phyloP scores from a whole-genome alignment of 1,139 yeast genomes.

The Debaryomyces psychrophilus region DNA sequence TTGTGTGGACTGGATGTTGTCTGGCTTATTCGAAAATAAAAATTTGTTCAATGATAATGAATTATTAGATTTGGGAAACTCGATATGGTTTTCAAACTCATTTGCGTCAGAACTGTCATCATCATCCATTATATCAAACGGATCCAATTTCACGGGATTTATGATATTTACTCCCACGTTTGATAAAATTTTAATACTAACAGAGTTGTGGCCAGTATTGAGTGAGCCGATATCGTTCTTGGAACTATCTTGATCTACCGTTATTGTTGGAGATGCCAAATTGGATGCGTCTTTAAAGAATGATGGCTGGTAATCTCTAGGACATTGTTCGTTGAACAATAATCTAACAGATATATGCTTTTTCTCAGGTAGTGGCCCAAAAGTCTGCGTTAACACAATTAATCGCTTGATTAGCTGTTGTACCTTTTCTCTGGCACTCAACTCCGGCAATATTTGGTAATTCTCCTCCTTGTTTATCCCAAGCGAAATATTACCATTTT shows the following conservation, averaged over 20 bases:
- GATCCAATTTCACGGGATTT: constrained; percentile 15
- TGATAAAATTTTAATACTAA: constrained; percentile 6
- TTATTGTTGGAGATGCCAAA: constrained; percentile 20
- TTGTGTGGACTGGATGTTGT: constrained; percentile 10
- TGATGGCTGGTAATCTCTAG: constrained; percentile 50
- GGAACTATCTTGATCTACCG: constrained; percentile 8
- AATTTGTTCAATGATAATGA: constrained; percentile 16
- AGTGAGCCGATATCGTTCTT: constrained; percentile 14
- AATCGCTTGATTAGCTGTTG: constrained; percentile 52
- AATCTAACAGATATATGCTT: constrained; percentile 50
- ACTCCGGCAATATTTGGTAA: neutral
- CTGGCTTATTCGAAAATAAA: constrained; percentile 9
- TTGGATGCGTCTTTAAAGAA: constrained; percentile 21
- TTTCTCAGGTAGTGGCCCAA: constrained; percentile 50
- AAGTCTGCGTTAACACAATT: constrained; percentile 54
- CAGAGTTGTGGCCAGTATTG: constrained; percentile 13
- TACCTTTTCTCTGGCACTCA: constrained; percentile 20
- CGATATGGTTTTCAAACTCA: neutral
- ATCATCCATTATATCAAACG: constrained; percentile 16
- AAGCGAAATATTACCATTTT: neutral
- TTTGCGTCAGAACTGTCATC: neutral
- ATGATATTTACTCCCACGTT: neutral
- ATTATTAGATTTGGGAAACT: constrained; percentile 1
- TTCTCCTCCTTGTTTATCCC: neutral
- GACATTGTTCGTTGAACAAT: constrained; percentile 50